These are phyloP conservation scores for Acer saccharum DNA, from an alignment of 345 rosid species.

Conservation along the genomic window DNA sequence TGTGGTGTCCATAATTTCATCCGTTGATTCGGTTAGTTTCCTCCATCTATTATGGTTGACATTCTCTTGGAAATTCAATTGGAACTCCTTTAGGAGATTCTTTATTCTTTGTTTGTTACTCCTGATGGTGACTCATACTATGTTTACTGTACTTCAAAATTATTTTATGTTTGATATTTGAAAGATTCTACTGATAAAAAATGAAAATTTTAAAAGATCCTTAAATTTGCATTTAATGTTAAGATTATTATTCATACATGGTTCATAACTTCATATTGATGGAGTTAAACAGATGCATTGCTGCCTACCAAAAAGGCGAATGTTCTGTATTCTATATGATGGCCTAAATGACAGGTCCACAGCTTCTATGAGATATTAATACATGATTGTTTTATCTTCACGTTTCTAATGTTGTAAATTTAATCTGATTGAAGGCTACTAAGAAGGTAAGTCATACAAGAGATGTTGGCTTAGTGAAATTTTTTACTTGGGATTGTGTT, in stretches of 20 bases:
- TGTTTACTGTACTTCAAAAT: neutral
- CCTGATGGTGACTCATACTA: neutral
- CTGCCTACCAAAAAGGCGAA: neutral
- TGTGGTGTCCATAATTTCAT: conserved; percentile 72
- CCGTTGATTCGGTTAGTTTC: conserved; percentile 88
- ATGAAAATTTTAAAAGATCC: neutral
- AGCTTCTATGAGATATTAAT: neutral
- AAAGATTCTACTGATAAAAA: neutral
- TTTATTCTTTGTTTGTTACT: neutral
- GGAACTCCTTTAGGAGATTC: conserved; percentile 3
- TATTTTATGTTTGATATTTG: conserved; percentile 3
- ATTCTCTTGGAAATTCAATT: conserved; percentile 11
- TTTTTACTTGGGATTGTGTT: neutral
- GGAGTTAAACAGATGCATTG: neutral
- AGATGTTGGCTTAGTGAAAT: neutral
- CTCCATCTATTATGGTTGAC: neutral
- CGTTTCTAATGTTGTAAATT: conserved; percentile 6
- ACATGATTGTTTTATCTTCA: neutral
- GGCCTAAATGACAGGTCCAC: neutral
- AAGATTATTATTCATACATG: neutral
- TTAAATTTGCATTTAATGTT: neutral
- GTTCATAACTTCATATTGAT: neutral
- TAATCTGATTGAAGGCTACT: neutral
- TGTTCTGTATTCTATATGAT: neutral
- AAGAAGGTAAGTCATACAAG: neutral